Conservation (phyloP, 2,329 filamentous ascomycete species). For the Boeremia lycopersici region DNA sequence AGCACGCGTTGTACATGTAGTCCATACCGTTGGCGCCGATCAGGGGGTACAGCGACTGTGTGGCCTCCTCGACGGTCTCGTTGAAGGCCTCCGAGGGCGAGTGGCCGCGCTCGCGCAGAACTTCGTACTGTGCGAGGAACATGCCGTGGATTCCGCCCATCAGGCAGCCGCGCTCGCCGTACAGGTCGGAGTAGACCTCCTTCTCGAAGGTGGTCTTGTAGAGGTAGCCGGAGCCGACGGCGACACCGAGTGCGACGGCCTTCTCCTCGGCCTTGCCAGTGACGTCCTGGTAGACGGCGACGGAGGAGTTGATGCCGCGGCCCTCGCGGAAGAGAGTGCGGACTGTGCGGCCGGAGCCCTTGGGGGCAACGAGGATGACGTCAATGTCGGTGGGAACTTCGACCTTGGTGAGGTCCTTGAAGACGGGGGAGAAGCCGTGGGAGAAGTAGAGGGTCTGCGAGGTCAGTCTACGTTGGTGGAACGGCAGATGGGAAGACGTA, state of each 20-base stretch:
- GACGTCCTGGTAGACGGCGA: constrained; percentile 98
- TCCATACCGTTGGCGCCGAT: constrained; percentile 99
- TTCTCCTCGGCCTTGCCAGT: constrained; percentile 98
- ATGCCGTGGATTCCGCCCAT: constrained; percentile 99
- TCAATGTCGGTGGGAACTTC: constrained; percentile 95
- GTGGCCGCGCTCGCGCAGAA: constrained; percentile 98
- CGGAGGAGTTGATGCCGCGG: constrained; percentile 99
- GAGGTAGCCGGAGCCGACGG: constrained; percentile 96
- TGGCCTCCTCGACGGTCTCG: constrained; percentile 99
- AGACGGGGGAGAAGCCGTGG: constrained; percentile 99
- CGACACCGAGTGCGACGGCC: constrained; percentile 94
- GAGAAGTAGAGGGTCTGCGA: constrained; percentile 97
- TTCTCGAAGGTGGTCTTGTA: constrained; percentile 99
- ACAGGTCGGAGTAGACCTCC: constrained; percentile 99
- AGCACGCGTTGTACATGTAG: constrained; percentile 99
- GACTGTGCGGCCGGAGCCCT: constrained; percentile 98
- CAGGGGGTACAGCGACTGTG: constrained; percentile 95
- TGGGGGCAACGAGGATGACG: constrained; percentile 98
- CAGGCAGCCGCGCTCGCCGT: constrained; percentile 99
- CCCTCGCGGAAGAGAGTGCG: constrained; percentile 98
- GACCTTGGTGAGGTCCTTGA: constrained; percentile 99
- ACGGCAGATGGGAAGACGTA: constrained; percentile 46
- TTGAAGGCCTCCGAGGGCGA: constrained; percentile 98
- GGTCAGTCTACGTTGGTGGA: constrained; percentile 23
- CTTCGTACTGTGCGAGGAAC: constrained; percentile 99